Base-by-base conservation (phyloP, 352 stramenopile genomes). In the Salisapilia sapeloensis region DNA sequence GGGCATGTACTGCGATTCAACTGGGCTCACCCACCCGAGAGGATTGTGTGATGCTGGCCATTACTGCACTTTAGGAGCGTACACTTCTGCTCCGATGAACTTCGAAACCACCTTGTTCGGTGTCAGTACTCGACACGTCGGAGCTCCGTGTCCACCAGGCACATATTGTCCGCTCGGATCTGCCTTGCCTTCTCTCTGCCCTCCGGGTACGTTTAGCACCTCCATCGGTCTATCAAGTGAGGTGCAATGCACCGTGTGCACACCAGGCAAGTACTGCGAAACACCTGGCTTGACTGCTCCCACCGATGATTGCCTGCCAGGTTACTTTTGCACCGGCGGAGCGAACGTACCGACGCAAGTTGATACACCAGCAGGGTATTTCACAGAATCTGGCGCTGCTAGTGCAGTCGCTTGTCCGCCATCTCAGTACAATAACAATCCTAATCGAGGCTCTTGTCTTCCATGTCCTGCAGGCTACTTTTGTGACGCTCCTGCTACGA, bases 1-100 rank as follows among this genome's bases (percentile, higher is more conserved):
- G n/a, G 87, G 89, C 1, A 77, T 77, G 56, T 97, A 92, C 37
- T 97, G 87, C 46, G 84, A 96, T 29, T 57, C 72, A 4, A 86
- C 60, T 13, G 74, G 45, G 0, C 61, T 94, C 20, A 85, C 75
- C 1, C 44, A 58, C 9, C 76, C 78, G 2, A 53, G 62, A 7
- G 67, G 70, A 10, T 69, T 60, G 2, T 97, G 89, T 33, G 71
- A 86, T 15, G 59, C 74, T 11, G 89, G 89, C 0, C 95, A 94
- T 41, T 97, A 94, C 44, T 97, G 89, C 36, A 70, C 67, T 2
- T 29, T 65, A 1, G 83, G 84, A 1, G 82, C 77, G 3, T 94
- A 93, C 33, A 94, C 81, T 0, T 93, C 78, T 1, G 78, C 82
- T 10, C 89, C 87, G 1, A 90, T 81, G 65, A 62, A 72, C 33